These are phyloP conservation scores for Eutrema heterophyllum DNA, from an alignment of 345 rosid genomes.

Conservation along the genomic window DNA sequence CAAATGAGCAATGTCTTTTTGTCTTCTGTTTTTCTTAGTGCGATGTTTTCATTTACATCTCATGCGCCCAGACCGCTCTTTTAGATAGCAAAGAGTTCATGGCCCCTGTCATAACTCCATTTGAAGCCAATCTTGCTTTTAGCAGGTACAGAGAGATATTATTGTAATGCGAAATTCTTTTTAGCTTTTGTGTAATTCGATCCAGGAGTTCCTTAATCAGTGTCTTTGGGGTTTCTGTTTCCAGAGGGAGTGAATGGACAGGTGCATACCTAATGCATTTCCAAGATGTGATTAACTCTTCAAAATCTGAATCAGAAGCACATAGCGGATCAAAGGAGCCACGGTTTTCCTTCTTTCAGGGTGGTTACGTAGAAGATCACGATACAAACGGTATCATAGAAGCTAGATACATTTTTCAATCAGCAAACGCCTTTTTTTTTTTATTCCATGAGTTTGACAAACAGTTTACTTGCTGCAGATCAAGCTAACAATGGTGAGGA, in stretches of 20 bases:
- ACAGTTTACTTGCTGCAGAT: constrained; percentile 23
- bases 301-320: constrained; percentile 32
- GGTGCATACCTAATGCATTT: constrained; percentile 81
- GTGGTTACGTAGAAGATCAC: constrained; percentile 63
- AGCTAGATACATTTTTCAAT: not conserved
- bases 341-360: constrained; percentile 75
- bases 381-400: constrained; percentile 3
- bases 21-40: constrained; percentile 42
- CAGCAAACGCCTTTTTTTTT: not conserved
- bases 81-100: constrained; percentile 89
- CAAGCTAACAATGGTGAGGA: constrained; percentile 25
- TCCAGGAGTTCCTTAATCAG: not conserved
- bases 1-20: not conserved
- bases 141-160: constrained; percentile 45
- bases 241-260: constrained; percentile 86
- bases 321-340: constrained; percentile 51
- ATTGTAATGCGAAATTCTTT: not conserved
- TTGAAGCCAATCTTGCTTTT: constrained; percentile 88
- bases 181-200: not conserved
- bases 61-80: constrained; percentile 92
- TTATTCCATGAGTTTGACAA: not conserved
- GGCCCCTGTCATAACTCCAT: constrained; percentile 90
- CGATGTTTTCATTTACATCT: constrained; percentile 75
- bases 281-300: constrained; percentile 53
- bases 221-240: constrained; percentile 19